Percentiles rank a stretch among this genome's conserved stretches.
phyloP scores from a whole-genome alignment of 2,329 filamentous ascomycete genomes.

The Ophiocordyceps australis region DNA sequence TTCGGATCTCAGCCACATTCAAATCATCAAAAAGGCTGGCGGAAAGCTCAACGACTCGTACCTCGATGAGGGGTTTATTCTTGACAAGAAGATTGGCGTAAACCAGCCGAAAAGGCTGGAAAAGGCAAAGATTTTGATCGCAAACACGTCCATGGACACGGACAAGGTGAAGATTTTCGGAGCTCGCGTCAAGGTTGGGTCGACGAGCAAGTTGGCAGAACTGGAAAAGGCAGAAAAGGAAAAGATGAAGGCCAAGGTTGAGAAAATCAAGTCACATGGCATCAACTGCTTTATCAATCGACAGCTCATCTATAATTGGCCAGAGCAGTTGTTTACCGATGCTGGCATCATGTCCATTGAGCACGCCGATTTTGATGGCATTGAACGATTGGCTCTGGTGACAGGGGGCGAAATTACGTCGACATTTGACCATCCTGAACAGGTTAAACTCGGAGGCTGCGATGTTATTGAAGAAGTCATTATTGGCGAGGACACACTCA shows the following conservation, averaged over 20 bases:
- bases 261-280: constrained; percentile 94
- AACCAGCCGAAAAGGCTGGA: constrained; percentile 96
- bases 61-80: constrained; percentile 91
- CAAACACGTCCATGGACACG: constrained; percentile 98
- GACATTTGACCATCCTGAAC: constrained; percentile 94
- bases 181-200: constrained; percentile 88
- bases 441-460: constrained; percentile 89
- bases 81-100: constrained; percentile 97
- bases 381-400: constrained; percentile 84
- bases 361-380: constrained; percentile 96
- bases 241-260: constrained; percentile 99
- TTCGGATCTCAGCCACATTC: constrained; percentile 89
- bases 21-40: constrained; percentile 98
- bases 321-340: constrained; percentile 94
- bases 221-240: constrained; percentile 95
- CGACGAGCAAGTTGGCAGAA: constrained; percentile 93
- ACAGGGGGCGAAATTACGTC: constrained; percentile 95
- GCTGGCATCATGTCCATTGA: constrained; percentile 97
- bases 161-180: constrained; percentile 99
- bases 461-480: constrained; percentile 96
- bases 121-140: constrained; percentile 95
- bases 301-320: constrained; percentile 99
- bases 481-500: constrained; percentile 92
- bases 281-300: constrained; percentile 99
- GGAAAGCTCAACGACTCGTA: constrained; percentile 97